Evolutionary conservation across 2,329 filamentous ascomycete species (phyloP).

Genomic region (Penicillium nordicum): DNA sequence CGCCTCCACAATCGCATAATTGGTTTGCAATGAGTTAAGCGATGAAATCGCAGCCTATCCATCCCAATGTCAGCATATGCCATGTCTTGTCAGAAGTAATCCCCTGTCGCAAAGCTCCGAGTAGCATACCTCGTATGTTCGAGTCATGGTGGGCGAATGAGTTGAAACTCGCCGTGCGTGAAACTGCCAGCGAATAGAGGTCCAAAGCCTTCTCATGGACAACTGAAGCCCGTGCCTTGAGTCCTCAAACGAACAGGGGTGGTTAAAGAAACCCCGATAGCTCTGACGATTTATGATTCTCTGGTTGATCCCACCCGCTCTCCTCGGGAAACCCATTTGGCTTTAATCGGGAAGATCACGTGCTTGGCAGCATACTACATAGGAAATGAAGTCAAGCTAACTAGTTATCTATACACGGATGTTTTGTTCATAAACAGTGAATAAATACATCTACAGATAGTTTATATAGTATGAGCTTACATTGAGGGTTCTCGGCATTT

Average conservation of each 20-base stretch:
- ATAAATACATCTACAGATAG: no score
- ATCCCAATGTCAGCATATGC: conserved; percentile 11
- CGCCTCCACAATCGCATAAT: conserved; percentile 72
- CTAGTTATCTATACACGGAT: background rate
- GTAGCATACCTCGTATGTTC: conserved; percentile 38
- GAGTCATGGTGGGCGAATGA: conserved; percentile 34
- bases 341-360: conserved; percentile 21
- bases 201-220: conserved; percentile 31
- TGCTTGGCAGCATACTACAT: background rate
- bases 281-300: conserved; percentile 14
- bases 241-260: conserved; percentile 16
- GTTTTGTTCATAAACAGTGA: background rate
- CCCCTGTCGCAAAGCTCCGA: background rate
- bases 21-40: conserved; percentile 75
- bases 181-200: conserved; percentile 15
- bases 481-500: no score
- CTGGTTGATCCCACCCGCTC: conserved; percentile 12
- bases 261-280: conserved; percentile 16
- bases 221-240: conserved; percentile 16
- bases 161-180: conserved; percentile 30
- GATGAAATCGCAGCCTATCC: conserved; percentile 66
- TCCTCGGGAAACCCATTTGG: conserved; percentile 23
- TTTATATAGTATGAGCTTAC: no score
- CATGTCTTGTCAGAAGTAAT: background rate
- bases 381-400: background rate